Conservation (phyloP, 2,329 filamentous ascomycete genomes). For the Esteya vermicola region DNA sequence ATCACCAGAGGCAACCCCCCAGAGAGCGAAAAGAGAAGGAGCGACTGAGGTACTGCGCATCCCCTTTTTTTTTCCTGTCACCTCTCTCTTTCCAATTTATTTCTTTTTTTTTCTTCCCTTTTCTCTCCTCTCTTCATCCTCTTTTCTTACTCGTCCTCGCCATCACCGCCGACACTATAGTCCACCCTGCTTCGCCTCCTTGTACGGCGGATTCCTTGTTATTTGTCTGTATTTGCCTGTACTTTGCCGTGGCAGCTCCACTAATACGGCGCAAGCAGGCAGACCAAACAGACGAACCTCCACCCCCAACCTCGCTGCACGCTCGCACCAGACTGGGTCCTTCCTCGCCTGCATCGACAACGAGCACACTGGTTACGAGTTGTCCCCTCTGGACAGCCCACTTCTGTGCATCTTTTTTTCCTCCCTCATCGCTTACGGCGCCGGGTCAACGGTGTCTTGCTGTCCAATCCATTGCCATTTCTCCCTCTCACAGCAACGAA, state of each 20-base stretch:
- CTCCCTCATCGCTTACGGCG: neutral
- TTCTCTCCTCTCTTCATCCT: slow-evolving; percentile 1
- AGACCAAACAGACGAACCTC: too few species aligned
- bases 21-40: slow-evolving; percentile 7
- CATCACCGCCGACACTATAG: too few species aligned
- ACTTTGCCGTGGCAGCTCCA: neutral
- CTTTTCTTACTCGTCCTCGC: neutral
- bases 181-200: neutral
- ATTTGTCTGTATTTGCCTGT: too few species aligned
- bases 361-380: neutral
- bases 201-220: too few species aligned
- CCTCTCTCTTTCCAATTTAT: slow-evolving; percentile 4
- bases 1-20: slow-evolving; percentile 9
- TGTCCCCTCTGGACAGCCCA: too few species aligned
- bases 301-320: too few species aligned
- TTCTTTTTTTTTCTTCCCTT: slow-evolving; percentile 7
- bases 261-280: neutral
- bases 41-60: too few species aligned
- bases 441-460: neutral
- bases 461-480: neutral
- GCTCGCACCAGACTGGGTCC: neutral
- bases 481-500: too few species aligned
- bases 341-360: neutral
- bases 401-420: too few species aligned
- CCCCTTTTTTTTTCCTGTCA: neutral